Conservation (phyloP, 2,329 filamentous ascomycete genomes). For the Ophiosphaerella narmari region DNA sequence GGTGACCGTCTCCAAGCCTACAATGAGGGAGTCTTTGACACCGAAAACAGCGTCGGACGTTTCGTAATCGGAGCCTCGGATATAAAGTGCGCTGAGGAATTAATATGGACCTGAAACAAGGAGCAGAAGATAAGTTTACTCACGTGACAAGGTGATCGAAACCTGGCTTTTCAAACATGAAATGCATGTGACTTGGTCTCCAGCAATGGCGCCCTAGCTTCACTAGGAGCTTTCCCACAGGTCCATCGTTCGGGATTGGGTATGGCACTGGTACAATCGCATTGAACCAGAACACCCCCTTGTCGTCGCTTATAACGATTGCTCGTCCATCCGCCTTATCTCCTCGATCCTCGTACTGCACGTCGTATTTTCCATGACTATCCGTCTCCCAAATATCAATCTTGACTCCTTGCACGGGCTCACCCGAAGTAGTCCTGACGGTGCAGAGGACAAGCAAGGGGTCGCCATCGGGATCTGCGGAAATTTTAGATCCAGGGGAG, state of each 20-base stretch:
- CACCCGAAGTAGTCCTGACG: conserved; percentile 66
- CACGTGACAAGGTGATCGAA: conserved; percentile 81
- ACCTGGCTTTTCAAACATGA: conserved; percentile 67
- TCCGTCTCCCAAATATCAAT: conserved; percentile 89
- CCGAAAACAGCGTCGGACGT: conserved; percentile 85
- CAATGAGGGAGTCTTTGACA: conserved; percentile 75
- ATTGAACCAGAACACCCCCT: conserved; percentile 83
- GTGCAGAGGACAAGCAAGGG: conserved; percentile 75
- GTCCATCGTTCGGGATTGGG: conserved; percentile 77
- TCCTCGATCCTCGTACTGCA: conserved; percentile 68
- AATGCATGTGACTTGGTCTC: conserved; percentile 47
- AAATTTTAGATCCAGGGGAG: conserved; percentile 64
- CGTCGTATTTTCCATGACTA: conserved; percentile 78
- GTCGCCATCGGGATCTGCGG: conserved; percentile 70
- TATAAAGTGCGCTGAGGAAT: conserved; percentile 68
- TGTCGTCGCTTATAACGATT: conserved; percentile 68
- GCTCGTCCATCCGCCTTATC: conserved; percentile 72
- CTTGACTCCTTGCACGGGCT: conserved; percentile 67
- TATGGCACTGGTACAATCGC: conserved; percentile 85
- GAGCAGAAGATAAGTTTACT: conserved; percentile 43
- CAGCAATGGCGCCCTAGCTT: conserved; percentile 40
- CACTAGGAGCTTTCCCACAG: conserved; percentile 61
- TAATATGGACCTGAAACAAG: background rate
- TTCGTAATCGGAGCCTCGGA: conserved; percentile 79
- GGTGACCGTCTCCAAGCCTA: conserved; percentile 33